A percentile compares a stretch with the other conserved stretches of the same genome.
phyloP scores from a whole-genome alignment of 2,329 filamentous ascomycete species.

The Amphichorda felina region DNA sequence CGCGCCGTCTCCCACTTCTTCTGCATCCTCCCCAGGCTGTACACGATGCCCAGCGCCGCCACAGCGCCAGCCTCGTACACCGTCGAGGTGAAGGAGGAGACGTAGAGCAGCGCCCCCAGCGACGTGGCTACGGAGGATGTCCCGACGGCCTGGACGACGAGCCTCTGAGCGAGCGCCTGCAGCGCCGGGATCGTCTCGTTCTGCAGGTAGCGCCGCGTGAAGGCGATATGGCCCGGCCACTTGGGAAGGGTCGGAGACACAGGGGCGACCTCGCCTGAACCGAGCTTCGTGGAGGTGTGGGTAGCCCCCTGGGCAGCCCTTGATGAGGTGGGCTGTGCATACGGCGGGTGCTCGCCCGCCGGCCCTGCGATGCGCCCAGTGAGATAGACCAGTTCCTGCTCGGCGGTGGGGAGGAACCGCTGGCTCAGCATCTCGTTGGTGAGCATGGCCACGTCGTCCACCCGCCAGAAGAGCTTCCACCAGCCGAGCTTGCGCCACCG shows the following conservation, averaged over 20 bases:
- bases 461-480: constrained; percentile 94
- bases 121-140: constrained; percentile 53
- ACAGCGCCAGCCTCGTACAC: constrained; percentile 52
- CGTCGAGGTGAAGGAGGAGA: constrained; percentile 38
- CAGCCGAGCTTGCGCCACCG: constrained; percentile 74
- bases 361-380: constrained; percentile 59
- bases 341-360: constrained; percentile 14
- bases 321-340: constrained; percentile 21
- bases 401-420: constrained; percentile 65
- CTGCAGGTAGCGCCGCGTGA: constrained; percentile 55
- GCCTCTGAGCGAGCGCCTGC: constrained; percentile 59
- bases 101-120: constrained; percentile 43
- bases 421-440: constrained; percentile 66
- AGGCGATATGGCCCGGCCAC: constrained; percentile 67
- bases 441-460: constrained; percentile 82
- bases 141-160: constrained; percentile 64
- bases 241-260: constrained; percentile 20
- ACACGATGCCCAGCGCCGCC: constrained; percentile 47
- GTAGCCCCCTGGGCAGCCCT: constrained; percentile 1
- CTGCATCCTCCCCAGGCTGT: constrained; percentile 48
- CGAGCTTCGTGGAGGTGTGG: constrained; percentile 5
- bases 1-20: constrained; percentile 50
- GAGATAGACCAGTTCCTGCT: constrained; percentile 73
- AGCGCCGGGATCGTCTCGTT: constrained; percentile 57
- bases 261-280: constrained; percentile 12